phyloP scores from a whole-genome alignment of 73 alveolate genomes.

The Uronychia binucleata region DNA sequence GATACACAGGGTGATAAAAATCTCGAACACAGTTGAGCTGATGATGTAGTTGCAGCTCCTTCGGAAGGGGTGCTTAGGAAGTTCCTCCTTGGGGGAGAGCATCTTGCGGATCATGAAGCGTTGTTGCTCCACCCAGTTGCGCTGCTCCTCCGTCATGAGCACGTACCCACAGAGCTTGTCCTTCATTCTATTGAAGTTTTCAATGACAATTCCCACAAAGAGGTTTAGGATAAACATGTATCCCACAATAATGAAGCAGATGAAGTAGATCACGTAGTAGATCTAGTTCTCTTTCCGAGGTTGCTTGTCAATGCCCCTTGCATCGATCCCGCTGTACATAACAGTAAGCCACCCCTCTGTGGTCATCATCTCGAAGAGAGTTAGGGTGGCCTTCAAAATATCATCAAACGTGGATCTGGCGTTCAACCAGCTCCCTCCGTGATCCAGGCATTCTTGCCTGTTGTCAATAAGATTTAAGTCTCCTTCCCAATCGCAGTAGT shows the following conservation, averaged over 20 bases:
- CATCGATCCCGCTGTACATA: slow-evolving; percentile 41
- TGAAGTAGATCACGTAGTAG: slow-evolving; percentile 3
- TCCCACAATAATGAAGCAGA: slow-evolving; percentile 34
- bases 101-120: not conserved
- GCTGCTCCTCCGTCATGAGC: slow-evolving; percentile 9
- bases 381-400: slow-evolving; percentile 18
- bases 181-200: slow-evolving; percentile 21
- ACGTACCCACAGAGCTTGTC: slow-evolving; percentile 27
- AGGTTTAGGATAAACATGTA: slow-evolving; percentile 25
- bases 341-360: slow-evolving; percentile 43
- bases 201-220: slow-evolving; percentile 39
- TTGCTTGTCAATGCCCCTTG: slow-evolving; percentile 23
- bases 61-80: not conserved
- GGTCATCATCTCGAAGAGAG: slow-evolving; percentile 39
- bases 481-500: not conserved
- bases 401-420: slow-evolving; percentile 37
- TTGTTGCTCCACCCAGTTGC: slow-evolving; percentile 38
- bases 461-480: not conserved
- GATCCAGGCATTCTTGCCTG: slow-evolving; percentile 16
- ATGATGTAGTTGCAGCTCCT: not conserved
- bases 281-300: slow-evolving; percentile 10
- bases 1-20: slow-evolving; percentile 43
- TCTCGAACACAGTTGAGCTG: slow-evolving; percentile 18
- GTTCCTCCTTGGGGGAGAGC: not conserved
- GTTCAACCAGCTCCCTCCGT: slow-evolving; percentile 39